phyloP scores from a whole-genome alignment of 306 rosid genomes.

The Quercus dentata region DNA sequence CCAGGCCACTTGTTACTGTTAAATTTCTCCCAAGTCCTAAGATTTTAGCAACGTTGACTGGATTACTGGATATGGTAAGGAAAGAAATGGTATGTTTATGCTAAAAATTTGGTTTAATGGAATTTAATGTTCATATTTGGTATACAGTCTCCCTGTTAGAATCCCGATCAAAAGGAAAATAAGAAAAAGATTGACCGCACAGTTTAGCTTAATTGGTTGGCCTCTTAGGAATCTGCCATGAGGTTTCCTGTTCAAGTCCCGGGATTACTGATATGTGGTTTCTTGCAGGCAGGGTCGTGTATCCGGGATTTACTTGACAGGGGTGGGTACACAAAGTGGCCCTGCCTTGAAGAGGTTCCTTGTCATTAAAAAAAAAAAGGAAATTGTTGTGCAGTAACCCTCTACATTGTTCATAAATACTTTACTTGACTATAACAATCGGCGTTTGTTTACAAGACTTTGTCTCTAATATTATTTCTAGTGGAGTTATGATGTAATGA shows the following conservation, averaged over 20 bases:
- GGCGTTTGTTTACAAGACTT: neutral
- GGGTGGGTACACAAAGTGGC: too few species aligned
- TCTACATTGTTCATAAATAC: neutral
- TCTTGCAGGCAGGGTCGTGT: neutral
- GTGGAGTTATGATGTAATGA: neutral
- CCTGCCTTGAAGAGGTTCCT: too few species aligned
- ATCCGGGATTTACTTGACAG: too few species aligned
- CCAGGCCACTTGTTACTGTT: neutral
- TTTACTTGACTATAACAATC: neutral
- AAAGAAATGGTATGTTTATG: neutral
- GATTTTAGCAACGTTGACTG: constrained; percentile 6
- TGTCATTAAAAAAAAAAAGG: too few species aligned
- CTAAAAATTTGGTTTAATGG: neutral
- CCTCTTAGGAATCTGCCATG: too few species aligned
- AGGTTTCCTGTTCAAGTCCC: too few species aligned
- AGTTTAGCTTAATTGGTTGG: too few species aligned
- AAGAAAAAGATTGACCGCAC: too few species aligned
- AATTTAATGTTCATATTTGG: neutral
- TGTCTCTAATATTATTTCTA: neutral
- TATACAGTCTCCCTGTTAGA: neutral
- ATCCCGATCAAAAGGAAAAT: neutral
- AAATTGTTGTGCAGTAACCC: neutral
- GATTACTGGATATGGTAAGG: too few species aligned
- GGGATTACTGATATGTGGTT: neutral
- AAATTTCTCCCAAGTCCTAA: neutral